phyloP scores from a whole-genome alignment of 768 basidiomycete genomes.

The Calocera viscosa region DNA sequence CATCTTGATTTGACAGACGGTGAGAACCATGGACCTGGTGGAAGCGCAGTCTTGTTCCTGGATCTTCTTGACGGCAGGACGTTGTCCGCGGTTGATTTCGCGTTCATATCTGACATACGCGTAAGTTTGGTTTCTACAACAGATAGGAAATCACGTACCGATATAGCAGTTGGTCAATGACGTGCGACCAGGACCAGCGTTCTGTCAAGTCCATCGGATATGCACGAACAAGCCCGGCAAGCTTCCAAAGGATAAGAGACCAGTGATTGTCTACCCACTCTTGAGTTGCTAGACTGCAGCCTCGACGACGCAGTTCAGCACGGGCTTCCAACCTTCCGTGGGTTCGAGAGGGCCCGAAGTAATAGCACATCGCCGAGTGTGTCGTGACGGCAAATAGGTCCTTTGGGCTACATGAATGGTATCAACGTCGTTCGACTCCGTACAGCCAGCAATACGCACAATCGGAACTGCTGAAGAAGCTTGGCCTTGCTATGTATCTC shows the following conservation, averaged over 20 bases:
- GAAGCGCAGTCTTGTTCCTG: constrained; percentile 73
- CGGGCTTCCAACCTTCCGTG: constrained; percentile 29
- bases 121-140: background rate
- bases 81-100: constrained; percentile 62
- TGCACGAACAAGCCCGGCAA: constrained; percentile 68
- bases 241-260: constrained; percentile 83
- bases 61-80: constrained; percentile 71
- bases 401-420: too few species aligned
- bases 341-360: too few species aligned
- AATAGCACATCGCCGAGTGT: too few species aligned
- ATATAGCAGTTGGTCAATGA: constrained; percentile 72
- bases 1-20: constrained; percentile 63
- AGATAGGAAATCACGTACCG: constrained; percentile 38
- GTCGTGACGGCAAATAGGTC: too few species aligned
- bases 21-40: constrained; percentile 69
- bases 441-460: too few species aligned
- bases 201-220: constrained; percentile 49
- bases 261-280: constrained; percentile 91
- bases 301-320: constrained; percentile 39
- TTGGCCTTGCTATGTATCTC: too few species aligned
- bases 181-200: constrained; percentile 73
- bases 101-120: constrained; percentile 59
- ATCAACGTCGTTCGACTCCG: too few species aligned
- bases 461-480: too few species aligned
- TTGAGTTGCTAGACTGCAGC: constrained; percentile 56